phyloP scores from a whole-genome alignment of 1,284 basidiomycete species.

The Apiotrichum veenhuisii region DNA sequence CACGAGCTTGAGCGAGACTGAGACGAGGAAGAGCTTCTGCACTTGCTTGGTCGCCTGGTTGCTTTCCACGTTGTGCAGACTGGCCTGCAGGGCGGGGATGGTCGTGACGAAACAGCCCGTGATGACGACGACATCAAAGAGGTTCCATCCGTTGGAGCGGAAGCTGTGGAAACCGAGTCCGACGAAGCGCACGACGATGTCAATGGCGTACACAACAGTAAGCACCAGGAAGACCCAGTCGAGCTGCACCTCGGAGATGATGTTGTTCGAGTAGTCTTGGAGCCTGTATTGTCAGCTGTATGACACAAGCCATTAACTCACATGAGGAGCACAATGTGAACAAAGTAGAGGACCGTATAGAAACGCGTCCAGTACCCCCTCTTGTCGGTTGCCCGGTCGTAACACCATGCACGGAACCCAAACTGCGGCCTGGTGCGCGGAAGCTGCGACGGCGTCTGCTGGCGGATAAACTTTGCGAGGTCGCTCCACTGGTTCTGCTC shows the following conservation, averaged over 20 bases:
- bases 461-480: conserved; percentile 78
- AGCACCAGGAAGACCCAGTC: conserved; percentile 75
- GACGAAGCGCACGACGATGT: conserved; percentile 71
- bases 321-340: conserved; percentile 86
- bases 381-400: conserved; percentile 81
- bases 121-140: conserved; percentile 83
- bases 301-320: conserved; percentile 48
- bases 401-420: conserved; percentile 77
- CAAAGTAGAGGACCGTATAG: conserved; percentile 76
- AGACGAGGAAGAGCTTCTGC: conserved; percentile 91
- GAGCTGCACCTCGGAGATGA: conserved; percentile 60
- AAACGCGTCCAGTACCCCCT: conserved; percentile 88
- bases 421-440: conserved; percentile 27
- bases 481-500: conserved; percentile 96
- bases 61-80: conserved; percentile 19
- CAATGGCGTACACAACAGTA: conserved; percentile 70
- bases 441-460: conserved; percentile 75
- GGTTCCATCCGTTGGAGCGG: conserved; percentile 83
- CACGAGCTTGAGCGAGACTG: conserved; percentile 89
- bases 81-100: conserved; percentile 62
- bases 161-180: conserved; percentile 85
- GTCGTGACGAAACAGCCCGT: conserved; percentile 81
- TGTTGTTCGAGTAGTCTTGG: conserved; percentile 65
- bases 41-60: conserved; percentile 58
- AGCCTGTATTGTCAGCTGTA: conserved; percentile 57